phyloP scores from a whole-genome alignment of 768 basidiomycete species.

The Termitomyces heimii region DNA sequence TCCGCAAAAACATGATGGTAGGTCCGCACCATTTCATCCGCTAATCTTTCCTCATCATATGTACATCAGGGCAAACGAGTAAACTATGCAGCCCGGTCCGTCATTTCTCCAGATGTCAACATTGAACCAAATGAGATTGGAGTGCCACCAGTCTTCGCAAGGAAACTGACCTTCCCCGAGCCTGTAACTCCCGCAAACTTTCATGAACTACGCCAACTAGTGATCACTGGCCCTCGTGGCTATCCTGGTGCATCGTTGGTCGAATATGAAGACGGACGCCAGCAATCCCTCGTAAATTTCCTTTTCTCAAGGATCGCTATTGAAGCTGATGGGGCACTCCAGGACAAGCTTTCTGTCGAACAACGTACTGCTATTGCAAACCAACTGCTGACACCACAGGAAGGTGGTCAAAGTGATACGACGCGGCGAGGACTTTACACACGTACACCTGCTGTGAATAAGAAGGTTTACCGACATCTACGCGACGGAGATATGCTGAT shows the following conservation, averaged over 20 bases:
- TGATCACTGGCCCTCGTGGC: constrained; percentile 82
- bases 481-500: constrained; percentile 93
- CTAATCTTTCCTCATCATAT: neutral
- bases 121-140: constrained; percentile 99
- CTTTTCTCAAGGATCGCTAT: neutral
- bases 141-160: constrained; percentile 94
- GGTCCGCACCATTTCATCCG: constrained; percentile 15
- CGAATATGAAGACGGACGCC: constrained; percentile 90
- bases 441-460: constrained; percentile 77
- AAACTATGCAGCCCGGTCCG: constrained; percentile 99
- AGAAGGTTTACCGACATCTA: constrained; percentile 96
- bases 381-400: constrained; percentile 87
- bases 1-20: constrained; percentile 99
- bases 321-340: constrained; percentile 2
- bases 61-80: constrained; percentile 88
- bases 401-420: constrained; percentile 49
- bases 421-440: constrained; percentile 61
- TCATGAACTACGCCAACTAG: constrained; percentile 79
- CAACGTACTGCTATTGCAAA: constrained; percentile 95
- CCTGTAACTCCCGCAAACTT: constrained; percentile 92
- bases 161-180: constrained; percentile 95
- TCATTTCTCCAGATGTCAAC: constrained; percentile 98
- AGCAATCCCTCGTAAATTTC: constrained; percentile 67
- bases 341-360: constrained; percentile 85
- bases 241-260: constrained; percentile 95